A percentile compares a stretch with the other conserved stretches of the same genome.
Evolutionary conservation across 2,329 filamentous ascomycete genomes (phyloP).

Genomic region (Sordariomycetes sp.): DNA sequence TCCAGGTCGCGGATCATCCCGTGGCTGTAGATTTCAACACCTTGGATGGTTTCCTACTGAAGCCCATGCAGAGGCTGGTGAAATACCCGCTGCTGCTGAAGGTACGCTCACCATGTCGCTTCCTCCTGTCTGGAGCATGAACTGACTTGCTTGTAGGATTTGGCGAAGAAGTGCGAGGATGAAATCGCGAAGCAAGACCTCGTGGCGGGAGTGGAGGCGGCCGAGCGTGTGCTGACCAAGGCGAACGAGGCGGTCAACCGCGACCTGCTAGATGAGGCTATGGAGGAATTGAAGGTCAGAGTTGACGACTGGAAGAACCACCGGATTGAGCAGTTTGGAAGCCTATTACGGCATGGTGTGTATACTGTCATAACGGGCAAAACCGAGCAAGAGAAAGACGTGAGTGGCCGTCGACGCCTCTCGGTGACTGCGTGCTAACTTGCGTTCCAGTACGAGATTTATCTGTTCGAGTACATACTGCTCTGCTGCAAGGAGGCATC

Average conservation of each 20-base stretch:
- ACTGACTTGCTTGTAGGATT: slow-evolving; percentile 44
- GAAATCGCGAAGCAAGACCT: slow-evolving; percentile 63
- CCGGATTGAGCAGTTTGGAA: slow-evolving; percentile 81
- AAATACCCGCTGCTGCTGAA: slow-evolving; percentile 89
- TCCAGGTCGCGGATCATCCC: slow-evolving; percentile 60
- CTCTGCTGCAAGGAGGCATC: slow-evolving; percentile 95
- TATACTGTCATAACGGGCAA: slow-evolving; percentile 86
- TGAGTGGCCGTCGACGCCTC: slow-evolving; percentile 27
- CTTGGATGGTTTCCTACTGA: slow-evolving; percentile 83
- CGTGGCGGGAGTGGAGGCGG: slow-evolving; percentile 64
- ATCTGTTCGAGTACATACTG: slow-evolving; percentile 89
- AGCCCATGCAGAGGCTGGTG: slow-evolving; percentile 89
- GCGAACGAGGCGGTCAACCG: slow-evolving; percentile 88
- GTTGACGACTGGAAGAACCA: slow-evolving; percentile 98
- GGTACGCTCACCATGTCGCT: slow-evolving; percentile 32
- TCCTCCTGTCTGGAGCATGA: neutral
- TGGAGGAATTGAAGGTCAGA: slow-evolving; percentile 68
- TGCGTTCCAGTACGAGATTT: slow-evolving; percentile 77
- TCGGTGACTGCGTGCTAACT: slow-evolving; percentile 8
- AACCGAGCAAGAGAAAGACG: slow-evolving; percentile 86
- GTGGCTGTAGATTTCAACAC: slow-evolving; percentile 84
- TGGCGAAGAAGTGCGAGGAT: slow-evolving; percentile 76
- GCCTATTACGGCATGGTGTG: slow-evolving; percentile 76
- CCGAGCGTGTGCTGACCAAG: slow-evolving; percentile 69
- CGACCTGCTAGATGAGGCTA: slow-evolving; percentile 72